phyloP scores from a whole-genome alignment of 108 stramenopile species.

The Schizochytrium sp. region DNA sequence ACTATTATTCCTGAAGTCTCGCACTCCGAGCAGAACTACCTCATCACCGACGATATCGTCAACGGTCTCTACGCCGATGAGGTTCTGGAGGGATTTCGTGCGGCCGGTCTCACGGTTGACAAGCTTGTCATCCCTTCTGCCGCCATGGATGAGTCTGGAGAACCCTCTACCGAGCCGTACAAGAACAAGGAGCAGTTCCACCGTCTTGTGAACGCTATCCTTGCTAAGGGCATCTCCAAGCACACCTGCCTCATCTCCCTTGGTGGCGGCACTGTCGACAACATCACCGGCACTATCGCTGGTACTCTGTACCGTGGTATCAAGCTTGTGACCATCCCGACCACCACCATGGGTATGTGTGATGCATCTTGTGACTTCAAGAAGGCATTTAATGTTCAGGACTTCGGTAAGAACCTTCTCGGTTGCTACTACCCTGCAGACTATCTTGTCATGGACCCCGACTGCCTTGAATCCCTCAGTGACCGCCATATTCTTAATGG shows the following conservation, averaged over 20 bases:
- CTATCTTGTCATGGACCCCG: conserved; percentile 70
- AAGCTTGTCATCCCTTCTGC: conserved; percentile 67
- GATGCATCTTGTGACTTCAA: conserved; percentile 70
- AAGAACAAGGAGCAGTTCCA: conserved; percentile 64
- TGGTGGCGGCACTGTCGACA: conserved; percentile 69
- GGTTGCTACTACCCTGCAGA: conserved; percentile 69
- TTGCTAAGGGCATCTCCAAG: conserved; percentile 66
- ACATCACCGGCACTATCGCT: conserved; percentile 66
- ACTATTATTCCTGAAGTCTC: conserved; percentile 64
- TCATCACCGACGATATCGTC: conserved; percentile 68
- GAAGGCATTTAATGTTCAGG: conserved; percentile 66
- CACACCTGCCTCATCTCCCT: conserved; percentile 69
- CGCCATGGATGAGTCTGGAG: conserved; percentile 67
- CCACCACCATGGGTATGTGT: conserved; percentile 67
- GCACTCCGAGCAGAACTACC: conserved; percentile 68
- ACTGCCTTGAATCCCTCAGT: conserved; percentile 64
- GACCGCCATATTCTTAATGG: conserved; percentile 69
- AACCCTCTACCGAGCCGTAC: conserved; percentile 66
- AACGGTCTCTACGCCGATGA: conserved; percentile 63
- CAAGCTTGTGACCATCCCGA: conserved; percentile 66
- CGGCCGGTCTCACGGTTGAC: conserved; percentile 63
- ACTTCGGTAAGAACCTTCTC: conserved; percentile 69
- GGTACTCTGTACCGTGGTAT: conserved; percentile 67
- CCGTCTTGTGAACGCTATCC: conserved; percentile 45
- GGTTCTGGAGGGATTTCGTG: conserved; percentile 67